phyloP scores from a whole-genome alignment of 495 filamentous ascomycete species.

The Talaromyces liani region DNA sequence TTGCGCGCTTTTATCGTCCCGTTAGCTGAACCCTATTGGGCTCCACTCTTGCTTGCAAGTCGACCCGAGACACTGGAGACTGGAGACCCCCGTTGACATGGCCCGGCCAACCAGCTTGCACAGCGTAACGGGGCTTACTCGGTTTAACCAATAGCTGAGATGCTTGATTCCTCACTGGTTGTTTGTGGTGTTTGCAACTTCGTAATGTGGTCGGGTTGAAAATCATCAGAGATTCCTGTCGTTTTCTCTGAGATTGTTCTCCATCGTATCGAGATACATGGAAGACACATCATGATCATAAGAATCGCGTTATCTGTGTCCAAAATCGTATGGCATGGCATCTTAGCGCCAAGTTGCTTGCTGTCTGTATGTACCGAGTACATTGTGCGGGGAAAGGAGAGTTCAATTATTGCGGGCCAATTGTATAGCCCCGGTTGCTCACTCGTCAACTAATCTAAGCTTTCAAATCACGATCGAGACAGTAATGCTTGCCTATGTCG shows the following conservation, averaged over 20 bases:
- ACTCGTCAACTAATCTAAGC: not conserved
- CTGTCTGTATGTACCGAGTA: not conserved
- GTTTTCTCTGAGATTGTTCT: not conserved
- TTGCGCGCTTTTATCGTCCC: not conserved
- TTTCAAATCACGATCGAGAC: not conserved
- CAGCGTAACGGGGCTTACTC: not conserved
- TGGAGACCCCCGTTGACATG: not conserved
- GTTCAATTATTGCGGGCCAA: not conserved
- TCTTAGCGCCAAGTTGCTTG: not conserved
- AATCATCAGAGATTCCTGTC: not conserved
- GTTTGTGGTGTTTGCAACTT: not conserved
- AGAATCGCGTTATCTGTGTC: no score
- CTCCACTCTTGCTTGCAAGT: not conserved
- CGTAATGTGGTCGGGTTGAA: not conserved
- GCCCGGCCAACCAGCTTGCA: not conserved
- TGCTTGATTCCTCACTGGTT: not conserved
- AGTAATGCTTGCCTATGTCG: no score
- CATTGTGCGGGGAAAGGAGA: constrained; percentile 2
- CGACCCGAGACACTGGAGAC: constrained; percentile 1
- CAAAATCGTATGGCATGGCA: not conserved
- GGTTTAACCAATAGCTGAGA: not conserved
- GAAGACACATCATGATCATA: no score
- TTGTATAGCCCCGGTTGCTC: not conserved
- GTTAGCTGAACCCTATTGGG: not conserved
- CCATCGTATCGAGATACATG: no score